These are phyloP conservation scores for Leccinum disarticulatum DNA, from an alignment of 768 basidiomycete genomes.

Conservation along the genomic window DNA sequence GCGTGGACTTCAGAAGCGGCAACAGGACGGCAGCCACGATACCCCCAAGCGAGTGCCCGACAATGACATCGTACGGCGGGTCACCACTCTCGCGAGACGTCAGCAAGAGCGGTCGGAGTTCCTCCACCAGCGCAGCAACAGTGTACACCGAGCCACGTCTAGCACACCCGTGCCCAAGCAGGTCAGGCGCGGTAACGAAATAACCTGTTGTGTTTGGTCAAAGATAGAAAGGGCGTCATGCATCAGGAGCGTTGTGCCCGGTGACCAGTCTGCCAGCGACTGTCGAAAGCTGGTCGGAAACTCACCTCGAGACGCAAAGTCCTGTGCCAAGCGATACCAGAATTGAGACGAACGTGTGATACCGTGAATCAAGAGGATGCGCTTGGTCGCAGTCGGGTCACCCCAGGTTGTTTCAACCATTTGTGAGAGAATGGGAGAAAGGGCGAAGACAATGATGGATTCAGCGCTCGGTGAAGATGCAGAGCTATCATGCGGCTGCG, in stretches of 20 bases:
- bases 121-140: constrained; percentile 12
- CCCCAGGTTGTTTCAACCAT: constrained; percentile 17
- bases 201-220: constrained; percentile 15
- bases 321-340: constrained; percentile 17
- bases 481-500: too few species aligned
- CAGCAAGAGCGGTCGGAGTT: constrained; percentile 12
- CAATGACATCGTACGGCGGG: constrained; percentile 13
- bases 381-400: constrained; percentile 16
- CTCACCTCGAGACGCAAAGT: constrained; percentile 19
- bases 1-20: constrained; percentile 10
- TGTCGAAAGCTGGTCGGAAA: neutral
- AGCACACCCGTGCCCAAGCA: constrained; percentile 22
- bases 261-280: neutral
- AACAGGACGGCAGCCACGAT: constrained; percentile 14
- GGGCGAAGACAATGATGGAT: neutral
- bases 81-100: neutral
- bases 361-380: constrained; percentile 23
- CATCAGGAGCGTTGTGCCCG: neutral
- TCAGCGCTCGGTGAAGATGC: neutral
- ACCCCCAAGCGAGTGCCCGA: constrained; percentile 26
- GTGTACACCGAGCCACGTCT: constrained; percentile 14
- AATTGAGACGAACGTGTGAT: constrained; percentile 11
- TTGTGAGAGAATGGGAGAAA: neutral
- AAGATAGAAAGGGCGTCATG: neutral
- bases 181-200: constrained; percentile 25